Evolutionary conservation across 2,329 filamentous ascomycete genomes (phyloP).

Genomic region (Coniochaeta prunicola): DNA sequence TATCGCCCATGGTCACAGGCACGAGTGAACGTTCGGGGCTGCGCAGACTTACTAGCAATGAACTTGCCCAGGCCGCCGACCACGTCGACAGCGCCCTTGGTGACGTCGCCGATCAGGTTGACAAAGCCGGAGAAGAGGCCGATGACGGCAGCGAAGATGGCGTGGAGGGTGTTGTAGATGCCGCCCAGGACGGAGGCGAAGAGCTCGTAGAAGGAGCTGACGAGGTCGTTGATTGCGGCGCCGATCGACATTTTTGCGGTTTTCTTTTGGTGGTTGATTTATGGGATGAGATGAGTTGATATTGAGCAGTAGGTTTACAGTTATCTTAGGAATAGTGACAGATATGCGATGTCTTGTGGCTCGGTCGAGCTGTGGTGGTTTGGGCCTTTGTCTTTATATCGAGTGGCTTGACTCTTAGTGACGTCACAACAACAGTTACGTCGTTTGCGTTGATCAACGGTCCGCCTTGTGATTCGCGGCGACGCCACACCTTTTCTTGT

Average conservation of each 20-base stretch:
- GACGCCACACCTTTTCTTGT: slow-evolving; percentile 1
- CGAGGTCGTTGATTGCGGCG: slow-evolving; percentile 15
- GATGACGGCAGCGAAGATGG: slow-evolving; percentile 13
- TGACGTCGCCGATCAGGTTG: slow-evolving; percentile 13
- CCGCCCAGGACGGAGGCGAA: slow-evolving; percentile 14
- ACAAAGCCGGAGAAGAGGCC: slow-evolving; percentile 14
- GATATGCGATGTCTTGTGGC: not conserved
- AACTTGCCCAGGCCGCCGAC: slow-evolving; percentile 17
- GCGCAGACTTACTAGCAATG: slow-evolving; percentile 12
- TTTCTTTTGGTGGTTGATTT: not conserved
- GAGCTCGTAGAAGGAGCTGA: slow-evolving; percentile 17
- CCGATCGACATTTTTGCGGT: slow-evolving; percentile 15
- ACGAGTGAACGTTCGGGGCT: not conserved
- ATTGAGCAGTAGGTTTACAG: no score
- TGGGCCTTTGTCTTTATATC: not conserved
- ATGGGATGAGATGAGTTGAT: no score
- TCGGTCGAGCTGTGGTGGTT: not conserved
- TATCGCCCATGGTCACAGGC: not conserved
- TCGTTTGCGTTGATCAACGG: not conserved
- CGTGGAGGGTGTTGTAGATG: slow-evolving; percentile 15
- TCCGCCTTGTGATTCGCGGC: not conserved
- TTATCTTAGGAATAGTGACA: no score
- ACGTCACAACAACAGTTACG: not conserved
- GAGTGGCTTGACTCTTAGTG: not conserved
- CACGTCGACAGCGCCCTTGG: slow-evolving; percentile 15